Evolutionary conservation across 495 filamentous ascomycete genomes (phyloP).

Genomic region (Hypoxylon fuscum): DNA sequence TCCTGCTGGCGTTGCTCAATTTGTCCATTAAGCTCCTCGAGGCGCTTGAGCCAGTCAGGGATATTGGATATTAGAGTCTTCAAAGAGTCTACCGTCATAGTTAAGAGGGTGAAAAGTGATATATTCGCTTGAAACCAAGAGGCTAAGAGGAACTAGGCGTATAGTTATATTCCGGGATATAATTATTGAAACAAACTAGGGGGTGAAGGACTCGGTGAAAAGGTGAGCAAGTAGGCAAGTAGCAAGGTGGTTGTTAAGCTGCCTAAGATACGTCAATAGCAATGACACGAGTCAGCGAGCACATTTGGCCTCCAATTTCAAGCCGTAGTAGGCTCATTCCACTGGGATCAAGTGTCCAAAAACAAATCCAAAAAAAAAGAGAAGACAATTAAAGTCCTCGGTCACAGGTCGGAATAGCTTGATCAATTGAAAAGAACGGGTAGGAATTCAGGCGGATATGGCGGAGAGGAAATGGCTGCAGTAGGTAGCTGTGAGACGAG

Average conservation of each 20-base stretch:
- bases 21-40: conserved; percentile 74
- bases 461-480: conserved; percentile 23
- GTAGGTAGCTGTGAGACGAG: conserved; percentile 23
- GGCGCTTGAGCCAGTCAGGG: conserved; percentile 71
- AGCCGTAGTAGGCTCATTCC: conserved; percentile 8
- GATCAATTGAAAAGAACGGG: conserved; percentile 20
- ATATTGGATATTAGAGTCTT: conserved; percentile 69
- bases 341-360: conserved; percentile 4
- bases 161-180: conserved; percentile 5
- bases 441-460: conserved; percentile 35
- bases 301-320: conserved; percentile 21
- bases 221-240: conserved; percentile 31
- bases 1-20: conserved; percentile 75
- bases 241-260: conserved; percentile 18
- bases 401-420: conserved; percentile 3
- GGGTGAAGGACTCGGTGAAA: conserved; percentile 30
- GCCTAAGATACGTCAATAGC: conserved; percentile 23
- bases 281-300: conserved; percentile 18
- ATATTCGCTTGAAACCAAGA: background rate
- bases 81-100: conserved; percentile 69
- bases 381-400: conserved; percentile 20
- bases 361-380: conserved; percentile 2
- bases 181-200: conserved; percentile 37
- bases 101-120: conserved; percentile 8
- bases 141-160: conserved; percentile 5